Percentiles rank a stretch among this genome's conserved stretches.
Conservation (phyloP, 1,284 basidiomycete species). For the Leccinum fallax region DNA sequence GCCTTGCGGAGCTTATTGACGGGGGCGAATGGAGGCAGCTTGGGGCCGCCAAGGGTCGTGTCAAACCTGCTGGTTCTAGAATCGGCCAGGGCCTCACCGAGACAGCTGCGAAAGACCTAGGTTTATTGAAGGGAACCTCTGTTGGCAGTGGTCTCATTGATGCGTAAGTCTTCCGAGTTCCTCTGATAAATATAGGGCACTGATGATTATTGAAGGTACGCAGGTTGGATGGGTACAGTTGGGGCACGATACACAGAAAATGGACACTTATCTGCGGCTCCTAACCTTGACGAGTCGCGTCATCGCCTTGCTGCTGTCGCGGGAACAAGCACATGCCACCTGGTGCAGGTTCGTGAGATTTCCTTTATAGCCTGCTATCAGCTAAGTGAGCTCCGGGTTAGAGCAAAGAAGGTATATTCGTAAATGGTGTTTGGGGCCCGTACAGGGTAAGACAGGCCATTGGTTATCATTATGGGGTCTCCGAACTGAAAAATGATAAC, state of each 20-base stretch:
- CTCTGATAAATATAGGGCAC: background rate
- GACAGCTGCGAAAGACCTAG: slow-evolving; percentile 82
- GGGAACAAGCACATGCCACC: slow-evolving; percentile 22
- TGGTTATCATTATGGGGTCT: slow-evolving; percentile 49
- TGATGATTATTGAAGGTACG: slow-evolving; percentile 61
- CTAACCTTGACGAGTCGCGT: slow-evolving; percentile 26
- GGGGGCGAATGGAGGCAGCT: slow-evolving; percentile 75
- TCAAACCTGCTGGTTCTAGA: slow-evolving; percentile 91
- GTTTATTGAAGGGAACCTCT: slow-evolving; percentile 85
- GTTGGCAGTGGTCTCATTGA: slow-evolving; percentile 96
- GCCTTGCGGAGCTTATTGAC: slow-evolving; percentile 68
- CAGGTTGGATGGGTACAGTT: slow-evolving; percentile 98
- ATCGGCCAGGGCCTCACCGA: slow-evolving; percentile 85
- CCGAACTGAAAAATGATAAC: slow-evolving; percentile 32
- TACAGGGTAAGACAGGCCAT: slow-evolving; percentile 62
- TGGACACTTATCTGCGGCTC: slow-evolving; percentile 52
- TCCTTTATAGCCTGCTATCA: slow-evolving; percentile 3
- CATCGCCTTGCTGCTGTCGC: background rate
- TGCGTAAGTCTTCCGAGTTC: slow-evolving; percentile 53
- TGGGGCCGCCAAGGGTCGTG: slow-evolving; percentile 66
- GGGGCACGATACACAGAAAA: slow-evolving; percentile 75
- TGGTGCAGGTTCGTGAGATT: background rate
- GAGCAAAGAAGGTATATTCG: slow-evolving; percentile 83
- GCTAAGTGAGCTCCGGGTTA: slow-evolving; percentile 35
- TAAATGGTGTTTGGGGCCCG: slow-evolving; percentile 95